These are phyloP conservation scores for Aspergillus awamori DNA, from an alignment of 2,329 filamentous ascomycete genomes.

Conservation along the genomic window DNA sequence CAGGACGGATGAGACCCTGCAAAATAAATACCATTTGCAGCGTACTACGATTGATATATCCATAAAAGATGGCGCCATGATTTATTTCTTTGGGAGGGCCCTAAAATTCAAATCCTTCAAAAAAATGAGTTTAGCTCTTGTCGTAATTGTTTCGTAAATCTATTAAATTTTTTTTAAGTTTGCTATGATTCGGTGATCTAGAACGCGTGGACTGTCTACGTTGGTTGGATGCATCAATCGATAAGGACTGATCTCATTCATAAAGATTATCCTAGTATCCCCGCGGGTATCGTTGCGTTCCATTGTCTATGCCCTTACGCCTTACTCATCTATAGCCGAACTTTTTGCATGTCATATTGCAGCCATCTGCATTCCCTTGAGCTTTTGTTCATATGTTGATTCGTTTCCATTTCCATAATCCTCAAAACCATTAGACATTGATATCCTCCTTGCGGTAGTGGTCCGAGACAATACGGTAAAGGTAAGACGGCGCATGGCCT, in stretches of 20 bases:
- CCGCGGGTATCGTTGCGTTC: conserved; percentile 21
- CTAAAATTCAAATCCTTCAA: conserved; percentile 27
- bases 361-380: not conserved
- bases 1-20: conserved; percentile 31
- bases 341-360: conserved; percentile 1
- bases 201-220: not conserved
- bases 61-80: conserved; percentile 35
- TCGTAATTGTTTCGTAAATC: no score
- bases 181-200: no score
- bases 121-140: conserved; percentile 7
- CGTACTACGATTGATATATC: conserved; percentile 34
- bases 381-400: conserved; percentile 14
- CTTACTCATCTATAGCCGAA: conserved; percentile 5
- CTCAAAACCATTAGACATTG: conserved; percentile 40
- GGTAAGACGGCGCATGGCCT: conserved; percentile 65
- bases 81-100: conserved; percentile 30
- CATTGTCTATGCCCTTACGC: conserved; percentile 20
- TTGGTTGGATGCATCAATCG: not conserved
- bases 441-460: conserved; percentile 67
- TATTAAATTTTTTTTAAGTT: no score
- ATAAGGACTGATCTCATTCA: not conserved
- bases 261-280: not conserved
- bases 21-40: conserved; percentile 25
- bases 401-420: conserved; percentile 3
- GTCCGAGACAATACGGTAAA: conserved; percentile 67